Evolutionary conservation across 2,329 filamentous ascomycete genomes (phyloP), one percentile per base, ranked within the genome.

Genomic region (Aspergillus quadrilineatus): DNA sequence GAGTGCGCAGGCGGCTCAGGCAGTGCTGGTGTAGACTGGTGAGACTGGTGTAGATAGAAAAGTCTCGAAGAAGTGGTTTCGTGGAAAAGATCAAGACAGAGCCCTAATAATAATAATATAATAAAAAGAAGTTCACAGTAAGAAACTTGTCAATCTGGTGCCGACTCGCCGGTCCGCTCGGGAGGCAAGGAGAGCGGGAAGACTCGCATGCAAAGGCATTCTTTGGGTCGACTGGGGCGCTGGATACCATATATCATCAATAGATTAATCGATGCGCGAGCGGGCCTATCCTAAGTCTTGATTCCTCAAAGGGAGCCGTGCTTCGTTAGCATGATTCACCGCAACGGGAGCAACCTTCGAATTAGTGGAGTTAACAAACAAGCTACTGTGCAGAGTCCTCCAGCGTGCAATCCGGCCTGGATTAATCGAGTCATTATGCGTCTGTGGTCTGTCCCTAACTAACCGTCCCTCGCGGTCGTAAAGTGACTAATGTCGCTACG

Each of bases 121-220:
- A 51, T 47, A 50, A 56, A 50, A 53, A 41, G 22, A 22, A 22
- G 22, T 43, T 47, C 51, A 22, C 22, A 22, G 22, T 22, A 22
- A 22, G 22, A 22, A 34, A 53, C 62, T 53, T 39, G 48, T 52
- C 42, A 56, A 36, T 58, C 50, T 65, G 62, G 63, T 51, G 53
- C 59, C 58, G 59, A 59, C 60, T 63, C 57, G 58, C 47, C 60
- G 63, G 60, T 65, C 64, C 60, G 63, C 60, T 59, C 63, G 64
- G 56, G 61, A 64, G 58, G 60, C 57, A 63, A 63, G 60, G 55
- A 56, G 51, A 50, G 50, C 15, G 42, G 60, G 61, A 63, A 61
- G 57, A 56, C 57, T 60, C 61, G 62, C 60, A 46, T 37, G 47
- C 36, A 50, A 48, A 15, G 34, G 47, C 34, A 50, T 60, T 60